Evolutionary conservation across 805 yeast species (phyloP).

Genomic region (Blastobotrys muscicola): DNA sequence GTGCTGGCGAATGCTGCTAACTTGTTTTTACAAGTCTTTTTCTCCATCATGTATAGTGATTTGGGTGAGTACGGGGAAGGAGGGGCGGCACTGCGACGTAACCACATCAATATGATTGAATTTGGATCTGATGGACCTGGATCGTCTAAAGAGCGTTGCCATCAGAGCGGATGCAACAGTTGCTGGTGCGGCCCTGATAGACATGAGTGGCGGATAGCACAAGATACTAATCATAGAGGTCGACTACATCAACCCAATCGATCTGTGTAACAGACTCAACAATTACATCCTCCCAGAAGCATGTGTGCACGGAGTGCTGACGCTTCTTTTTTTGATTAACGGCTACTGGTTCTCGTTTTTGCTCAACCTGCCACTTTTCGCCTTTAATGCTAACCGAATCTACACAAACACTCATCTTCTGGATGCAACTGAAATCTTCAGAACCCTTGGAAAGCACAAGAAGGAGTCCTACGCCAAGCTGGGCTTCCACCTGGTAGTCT

Average conservation of each 20-base stretch:
- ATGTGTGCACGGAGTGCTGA: constrained; percentile 54
- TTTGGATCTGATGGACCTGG: too few relatives aligned
- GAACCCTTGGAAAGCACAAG: constrained; percentile 88
- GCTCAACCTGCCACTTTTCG: constrained; percentile 72
- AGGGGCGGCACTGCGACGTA: too few relatives aligned
- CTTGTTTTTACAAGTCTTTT: constrained; percentile 86
- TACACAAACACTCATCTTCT: constrained; percentile 71
- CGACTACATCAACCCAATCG: constrained; percentile 96
- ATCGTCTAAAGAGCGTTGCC: too few relatives aligned
- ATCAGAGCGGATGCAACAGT: too few relatives aligned
- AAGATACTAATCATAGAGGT: constrained; percentile 34
- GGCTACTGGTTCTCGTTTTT: constrained; percentile 91
- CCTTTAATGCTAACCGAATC: constrained; percentile 74
- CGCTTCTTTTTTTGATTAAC: constrained; percentile 63
- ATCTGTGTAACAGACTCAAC: constrained; percentile 74
- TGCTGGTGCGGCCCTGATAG: too few relatives aligned
- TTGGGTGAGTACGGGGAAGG: constrained; percentile 36
- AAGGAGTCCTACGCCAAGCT: constrained; percentile 83
- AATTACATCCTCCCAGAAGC: constrained; percentile 86
- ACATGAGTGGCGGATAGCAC: too few relatives aligned
- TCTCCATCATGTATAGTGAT: constrained; percentile 92
- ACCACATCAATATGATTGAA: too few relatives aligned
- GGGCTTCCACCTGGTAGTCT: constrained; percentile 83
- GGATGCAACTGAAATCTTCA: constrained; percentile 95
- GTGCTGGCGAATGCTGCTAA: constrained; percentile 79